phyloP scores from a whole-genome alignment of 179 eudicot genomes.

The Actinidia chinensis region DNA sequence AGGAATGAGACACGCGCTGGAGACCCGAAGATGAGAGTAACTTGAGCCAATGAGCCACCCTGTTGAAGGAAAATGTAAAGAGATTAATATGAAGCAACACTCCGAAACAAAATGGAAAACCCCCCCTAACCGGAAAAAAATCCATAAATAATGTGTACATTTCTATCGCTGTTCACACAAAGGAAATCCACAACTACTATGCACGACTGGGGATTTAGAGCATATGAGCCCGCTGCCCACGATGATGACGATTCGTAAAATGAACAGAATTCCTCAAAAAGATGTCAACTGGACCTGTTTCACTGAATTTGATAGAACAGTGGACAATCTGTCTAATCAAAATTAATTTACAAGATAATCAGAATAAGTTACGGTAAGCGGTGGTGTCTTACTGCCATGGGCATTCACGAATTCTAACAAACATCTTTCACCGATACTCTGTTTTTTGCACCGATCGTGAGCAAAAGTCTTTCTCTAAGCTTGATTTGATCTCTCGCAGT shows the following conservation, averaged over 20 bases:
- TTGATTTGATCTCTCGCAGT: constrained; percentile 85
- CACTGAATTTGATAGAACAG: constrained; percentile 48
- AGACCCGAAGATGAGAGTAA: too few species aligned
- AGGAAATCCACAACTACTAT: constrained; percentile 79
- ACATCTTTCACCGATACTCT: constrained; percentile 79
- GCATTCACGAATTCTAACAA: constrained; percentile 50
- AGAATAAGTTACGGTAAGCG: neutral
- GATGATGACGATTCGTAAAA: constrained; percentile 93
- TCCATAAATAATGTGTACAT: constrained; percentile 38
- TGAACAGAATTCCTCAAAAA: constrained; percentile 70
- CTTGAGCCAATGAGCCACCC: too few species aligned
- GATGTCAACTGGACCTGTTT: constrained; percentile 94
- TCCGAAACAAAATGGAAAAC: neutral
- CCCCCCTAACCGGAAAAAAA: too few species aligned
- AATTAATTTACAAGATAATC: constrained; percentile 6
- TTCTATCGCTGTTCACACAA: constrained; percentile 66
- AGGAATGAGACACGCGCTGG: too few species aligned
- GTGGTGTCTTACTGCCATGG: constrained; percentile 41
- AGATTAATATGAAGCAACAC: too few species aligned
- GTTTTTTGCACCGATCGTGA: constrained; percentile 75
- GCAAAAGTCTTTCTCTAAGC: constrained; percentile 62
- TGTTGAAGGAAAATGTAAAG: too few species aligned
- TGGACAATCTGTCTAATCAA: neutral
- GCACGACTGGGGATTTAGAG: constrained; percentile 80
- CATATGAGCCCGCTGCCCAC: constrained; percentile 99